Conservation (phyloP, 306 rosid species). For the Corylus americana region DNA sequence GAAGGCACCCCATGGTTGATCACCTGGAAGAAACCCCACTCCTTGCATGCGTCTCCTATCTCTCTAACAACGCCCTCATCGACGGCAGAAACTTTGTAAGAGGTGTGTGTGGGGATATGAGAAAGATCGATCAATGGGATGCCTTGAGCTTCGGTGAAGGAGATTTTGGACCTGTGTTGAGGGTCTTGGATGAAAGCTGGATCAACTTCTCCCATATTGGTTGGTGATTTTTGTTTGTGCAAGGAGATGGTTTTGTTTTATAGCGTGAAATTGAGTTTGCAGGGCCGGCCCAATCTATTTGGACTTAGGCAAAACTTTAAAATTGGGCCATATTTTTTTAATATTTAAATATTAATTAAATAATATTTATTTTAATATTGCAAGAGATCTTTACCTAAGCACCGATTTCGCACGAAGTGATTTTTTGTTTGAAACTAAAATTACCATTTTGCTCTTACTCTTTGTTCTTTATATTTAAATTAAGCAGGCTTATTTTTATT, state of each 20-base stretch:
- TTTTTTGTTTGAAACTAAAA: too few relatives aligned
- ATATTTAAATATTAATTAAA: too few relatives aligned
- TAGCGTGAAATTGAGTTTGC: background rate
- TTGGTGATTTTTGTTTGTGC: too few relatives aligned
- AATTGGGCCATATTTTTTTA: too few relatives aligned
- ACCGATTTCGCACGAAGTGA: too few relatives aligned
- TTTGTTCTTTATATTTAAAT: too few relatives aligned
- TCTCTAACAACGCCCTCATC: slow-evolving; percentile 35
- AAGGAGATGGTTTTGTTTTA: background rate
- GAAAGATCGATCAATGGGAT: slow-evolving; percentile 58
- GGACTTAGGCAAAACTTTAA: too few relatives aligned
- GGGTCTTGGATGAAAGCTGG: slow-evolving; percentile 52
- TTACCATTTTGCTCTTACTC: too few relatives aligned
- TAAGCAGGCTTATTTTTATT: too few relatives aligned
- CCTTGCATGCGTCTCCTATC: slow-evolving; percentile 53
- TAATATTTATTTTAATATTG: too few relatives aligned
- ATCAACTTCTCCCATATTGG: slow-evolving; percentile 50
- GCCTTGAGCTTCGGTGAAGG: slow-evolving; percentile 38
- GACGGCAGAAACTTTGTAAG: slow-evolving; percentile 7
- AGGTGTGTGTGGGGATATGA: slow-evolving; percentile 15
- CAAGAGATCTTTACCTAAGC: too few relatives aligned
- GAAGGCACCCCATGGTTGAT: slow-evolving; percentile 59
- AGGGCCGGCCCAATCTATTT: too few relatives aligned
- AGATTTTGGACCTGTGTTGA: slow-evolving; percentile 63
- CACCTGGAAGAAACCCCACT: slow-evolving; percentile 82